phyloP scores from a whole-genome alignment of 768 basidiomycete species.

The Lentinula sp. region DNA sequence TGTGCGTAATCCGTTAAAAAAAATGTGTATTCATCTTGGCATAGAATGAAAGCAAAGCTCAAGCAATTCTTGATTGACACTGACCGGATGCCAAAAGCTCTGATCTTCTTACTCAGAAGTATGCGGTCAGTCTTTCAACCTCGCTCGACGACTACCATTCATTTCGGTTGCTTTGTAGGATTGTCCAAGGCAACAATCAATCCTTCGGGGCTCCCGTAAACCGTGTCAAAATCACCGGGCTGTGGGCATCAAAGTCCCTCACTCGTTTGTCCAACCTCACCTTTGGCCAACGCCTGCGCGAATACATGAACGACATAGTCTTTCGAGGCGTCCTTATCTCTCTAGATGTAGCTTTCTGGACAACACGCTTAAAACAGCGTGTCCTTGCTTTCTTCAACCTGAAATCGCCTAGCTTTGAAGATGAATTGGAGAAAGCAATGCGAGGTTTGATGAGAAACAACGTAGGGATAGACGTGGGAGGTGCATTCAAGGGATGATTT shows the following conservation, averaged over 20 bases:
- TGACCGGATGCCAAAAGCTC: constrained; percentile 70
- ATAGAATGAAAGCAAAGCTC: constrained; percentile 55
- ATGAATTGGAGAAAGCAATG: constrained; percentile 73
- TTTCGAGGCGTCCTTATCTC: constrained; percentile 63
- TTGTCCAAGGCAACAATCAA: constrained; percentile 74
- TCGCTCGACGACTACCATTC: not conserved
- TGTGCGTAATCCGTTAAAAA: not conserved
- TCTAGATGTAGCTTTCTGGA: constrained; percentile 71
- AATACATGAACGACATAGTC: constrained; percentile 52
- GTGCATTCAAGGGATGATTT: constrained; percentile 38
- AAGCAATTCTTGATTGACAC: constrained; percentile 66
- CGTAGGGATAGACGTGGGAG: constrained; percentile 70
- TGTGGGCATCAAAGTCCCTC: constrained; percentile 71
- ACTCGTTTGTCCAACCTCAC: constrained; percentile 36
- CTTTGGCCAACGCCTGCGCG: constrained; percentile 34
- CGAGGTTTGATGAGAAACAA: constrained; percentile 70
- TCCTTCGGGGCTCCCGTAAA: constrained; percentile 82
- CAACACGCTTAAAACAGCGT: constrained; percentile 48
- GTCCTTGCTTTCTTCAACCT: constrained; percentile 34
- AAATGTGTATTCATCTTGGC: not conserved
- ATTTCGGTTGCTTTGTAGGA: constrained; percentile 16
- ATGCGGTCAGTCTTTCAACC: constrained; percentile 43
- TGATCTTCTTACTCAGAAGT: constrained; percentile 72
- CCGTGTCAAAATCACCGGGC: constrained; percentile 83
- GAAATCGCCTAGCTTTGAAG: constrained; percentile 60